A percentile compares a stretch with the other conserved stretches of the same genome.
These are phyloP conservation scores for Candida sanyiensis DNA, from an alignment of 805 yeast genomes.

Conservation along the genomic window DNA sequence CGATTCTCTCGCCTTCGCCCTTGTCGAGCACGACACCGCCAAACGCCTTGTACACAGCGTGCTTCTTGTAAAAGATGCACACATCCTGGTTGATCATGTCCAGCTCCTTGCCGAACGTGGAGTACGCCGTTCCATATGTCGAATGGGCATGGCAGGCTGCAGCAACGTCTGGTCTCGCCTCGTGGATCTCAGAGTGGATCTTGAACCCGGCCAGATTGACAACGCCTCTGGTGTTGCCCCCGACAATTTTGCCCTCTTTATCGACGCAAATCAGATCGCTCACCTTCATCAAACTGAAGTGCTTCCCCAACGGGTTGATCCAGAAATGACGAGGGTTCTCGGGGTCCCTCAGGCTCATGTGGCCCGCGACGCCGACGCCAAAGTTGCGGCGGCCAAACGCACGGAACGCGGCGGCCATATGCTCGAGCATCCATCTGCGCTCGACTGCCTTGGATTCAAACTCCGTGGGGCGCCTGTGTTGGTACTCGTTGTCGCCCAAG, in stretches of 20 bases:
- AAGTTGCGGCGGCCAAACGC: slow-evolving; percentile 74
- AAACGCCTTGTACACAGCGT: slow-evolving; percentile 59
- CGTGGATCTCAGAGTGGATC: slow-evolving; percentile 63
- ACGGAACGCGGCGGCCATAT: slow-evolving; percentile 83
- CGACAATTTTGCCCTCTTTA: slow-evolving; percentile 53
- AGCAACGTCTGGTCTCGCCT: slow-evolving; percentile 61
- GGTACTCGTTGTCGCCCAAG: slow-evolving; percentile 42
- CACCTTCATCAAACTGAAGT: slow-evolving; percentile 56
- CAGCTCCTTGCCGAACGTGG: slow-evolving; percentile 57
- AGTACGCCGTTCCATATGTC: slow-evolving; percentile 56
- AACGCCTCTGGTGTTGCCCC: slow-evolving; percentile 47
- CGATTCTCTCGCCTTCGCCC: slow-evolving; percentile 58
- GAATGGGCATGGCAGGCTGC: slow-evolving; percentile 75
- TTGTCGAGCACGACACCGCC: slow-evolving; percentile 75
- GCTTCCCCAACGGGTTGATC: slow-evolving; percentile 85
- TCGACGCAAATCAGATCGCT: slow-evolving; percentile 61
- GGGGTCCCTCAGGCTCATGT: slow-evolving; percentile 81
- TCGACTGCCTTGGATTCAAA: slow-evolving; percentile 45
- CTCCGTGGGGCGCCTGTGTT: slow-evolving; percentile 42
- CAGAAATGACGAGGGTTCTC: slow-evolving; percentile 75
- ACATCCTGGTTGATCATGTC: slow-evolving; percentile 81
- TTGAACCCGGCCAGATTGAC: slow-evolving; percentile 67
- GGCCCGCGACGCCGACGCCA: slow-evolving; percentile 80
- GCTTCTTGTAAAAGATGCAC: slow-evolving; percentile 60
- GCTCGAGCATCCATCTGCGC: slow-evolving; percentile 54